Conservation (phyloP, 78 protist species). For the Pigoraptor vietnamica region DNA sequence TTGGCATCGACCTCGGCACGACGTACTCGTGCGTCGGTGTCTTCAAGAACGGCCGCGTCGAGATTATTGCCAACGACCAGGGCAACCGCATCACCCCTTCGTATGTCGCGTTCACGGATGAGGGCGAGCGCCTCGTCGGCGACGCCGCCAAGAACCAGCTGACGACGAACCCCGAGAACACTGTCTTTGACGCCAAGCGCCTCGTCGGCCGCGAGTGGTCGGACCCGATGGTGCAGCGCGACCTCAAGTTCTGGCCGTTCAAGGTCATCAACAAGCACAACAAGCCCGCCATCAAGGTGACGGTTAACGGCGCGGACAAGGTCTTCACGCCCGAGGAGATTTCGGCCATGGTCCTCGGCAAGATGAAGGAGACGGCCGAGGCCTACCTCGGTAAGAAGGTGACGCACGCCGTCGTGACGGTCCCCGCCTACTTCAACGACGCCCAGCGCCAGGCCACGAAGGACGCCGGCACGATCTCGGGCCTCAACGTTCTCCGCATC, state of each 20-base stretch:
- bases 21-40: conserved; percentile 73
- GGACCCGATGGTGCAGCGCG: conserved; percentile 88
- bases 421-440: conserved; percentile 97
- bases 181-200: conserved; percentile 96
- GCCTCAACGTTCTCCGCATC: conserved; percentile 87
- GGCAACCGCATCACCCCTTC: conserved; percentile 92
- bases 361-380: conserved; percentile 95
- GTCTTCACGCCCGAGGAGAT: conserved; percentile 96
- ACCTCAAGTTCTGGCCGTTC: conserved; percentile 93
- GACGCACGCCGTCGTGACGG: conserved; percentile 91
- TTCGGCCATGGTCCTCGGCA: conserved; percentile 95
- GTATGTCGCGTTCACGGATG: conserved; percentile 93
- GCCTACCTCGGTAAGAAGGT: conserved; percentile 83
- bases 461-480: conserved; percentile 44
- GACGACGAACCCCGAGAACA: conserved; percentile 93
- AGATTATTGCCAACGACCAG: conserved; percentile 90
- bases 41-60: conserved; percentile 69
- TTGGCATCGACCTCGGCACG: conserved; percentile 86
- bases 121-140: conserved; percentile 89
- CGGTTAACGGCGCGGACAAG: conserved; percentile 74
- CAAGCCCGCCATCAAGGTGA: conserved; percentile 87
- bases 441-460: conserved; percentile 61
- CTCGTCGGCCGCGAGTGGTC: conserved; percentile 90
- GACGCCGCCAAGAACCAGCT: conserved; percentile 90
- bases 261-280: conserved; percentile 69